Evolutionary conservation across 2,329 filamentous ascomycete genomes (phyloP).

Genomic region (Pezicula neosporulosa): DNA sequence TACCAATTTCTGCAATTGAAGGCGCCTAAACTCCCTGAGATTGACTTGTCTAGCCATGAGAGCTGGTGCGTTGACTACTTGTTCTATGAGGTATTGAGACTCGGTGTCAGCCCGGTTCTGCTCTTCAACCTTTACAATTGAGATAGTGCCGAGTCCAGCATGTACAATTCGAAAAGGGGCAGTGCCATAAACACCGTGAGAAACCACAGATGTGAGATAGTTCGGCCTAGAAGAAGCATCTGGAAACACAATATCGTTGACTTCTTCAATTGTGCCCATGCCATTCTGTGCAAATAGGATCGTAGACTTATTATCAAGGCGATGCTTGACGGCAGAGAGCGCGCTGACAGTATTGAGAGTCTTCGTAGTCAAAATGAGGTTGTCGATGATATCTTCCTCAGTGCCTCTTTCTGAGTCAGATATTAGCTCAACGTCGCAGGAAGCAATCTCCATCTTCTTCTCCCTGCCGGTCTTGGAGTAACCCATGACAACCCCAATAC

Average conservation of each 20-base stretch:
- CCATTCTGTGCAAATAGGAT: slow-evolving; percentile 88
- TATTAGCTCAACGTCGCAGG: slow-evolving; percentile 17
- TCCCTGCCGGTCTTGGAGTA: slow-evolving; percentile 14
- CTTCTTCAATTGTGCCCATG: slow-evolving; percentile 66
- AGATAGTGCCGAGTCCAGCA: slow-evolving; percentile 45
- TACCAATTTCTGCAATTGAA: slow-evolving; percentile 84
- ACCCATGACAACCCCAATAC: slow-evolving; percentile 2
- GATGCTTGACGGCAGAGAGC: slow-evolving; percentile 51
- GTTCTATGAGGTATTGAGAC: slow-evolving; percentile 29
- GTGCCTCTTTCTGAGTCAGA: neutral
- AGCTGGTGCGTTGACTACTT: slow-evolving; percentile 39
- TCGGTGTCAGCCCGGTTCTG: slow-evolving; percentile 4
- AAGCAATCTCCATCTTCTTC: slow-evolving; percentile 13
- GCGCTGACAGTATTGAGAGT: slow-evolving; percentile 64
- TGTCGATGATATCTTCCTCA: slow-evolving; percentile 48
- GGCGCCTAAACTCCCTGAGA: slow-evolving; percentile 43
- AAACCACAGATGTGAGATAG: slow-evolving; percentile 67
- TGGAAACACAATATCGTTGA: slow-evolving; percentile 56
- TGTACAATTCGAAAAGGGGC: slow-evolving; percentile 50
- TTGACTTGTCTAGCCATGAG: slow-evolving; percentile 39
- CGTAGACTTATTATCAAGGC: slow-evolving; percentile 63
- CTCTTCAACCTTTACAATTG: slow-evolving; percentile 42
- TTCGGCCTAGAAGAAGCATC: slow-evolving; percentile 56
- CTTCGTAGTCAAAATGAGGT: slow-evolving; percentile 79
- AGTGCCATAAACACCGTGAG: slow-evolving; percentile 51